Percentiles rank a stretch among this genome's conserved stretches.
phyloP scores from a whole-genome alignment of 495 filamentous ascomycete genomes.

The Podospora comata region DNA sequence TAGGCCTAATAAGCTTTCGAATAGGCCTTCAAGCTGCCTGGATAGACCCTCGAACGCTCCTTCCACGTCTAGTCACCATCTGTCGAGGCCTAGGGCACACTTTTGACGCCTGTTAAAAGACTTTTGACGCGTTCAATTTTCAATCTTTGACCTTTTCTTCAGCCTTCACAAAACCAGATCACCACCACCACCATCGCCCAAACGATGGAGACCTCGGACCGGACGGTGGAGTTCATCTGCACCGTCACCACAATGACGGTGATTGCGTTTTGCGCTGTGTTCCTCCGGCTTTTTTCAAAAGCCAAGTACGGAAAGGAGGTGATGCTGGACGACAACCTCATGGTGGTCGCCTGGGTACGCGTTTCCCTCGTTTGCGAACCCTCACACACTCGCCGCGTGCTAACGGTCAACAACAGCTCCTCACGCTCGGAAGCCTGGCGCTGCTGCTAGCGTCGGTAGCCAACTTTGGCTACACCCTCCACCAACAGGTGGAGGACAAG shows the following conservation, averaged over 20 bases:
- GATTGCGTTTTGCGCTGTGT: not conserved
- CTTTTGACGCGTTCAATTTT: not conserved
- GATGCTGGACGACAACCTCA: not conserved
- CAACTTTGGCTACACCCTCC: not conserved
- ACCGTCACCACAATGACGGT: not conserved
- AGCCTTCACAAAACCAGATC: too few species aligned
- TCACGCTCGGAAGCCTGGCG: not conserved
- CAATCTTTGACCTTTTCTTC: not conserved
- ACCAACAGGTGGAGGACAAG: not conserved
- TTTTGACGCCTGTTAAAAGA: too few species aligned
- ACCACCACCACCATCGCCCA: not conserved
- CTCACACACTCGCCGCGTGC: too few species aligned
- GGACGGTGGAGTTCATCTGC: not conserved
- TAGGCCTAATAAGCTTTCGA: too few species aligned
- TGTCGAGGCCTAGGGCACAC: too few species aligned
- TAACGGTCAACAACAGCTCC: not conserved
- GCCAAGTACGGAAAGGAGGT: not conserved
- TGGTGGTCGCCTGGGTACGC: not conserved
- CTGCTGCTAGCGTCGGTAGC: not conserved
- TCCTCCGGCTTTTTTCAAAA: slow-evolving; percentile 5
- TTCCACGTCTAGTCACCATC: too few species aligned
- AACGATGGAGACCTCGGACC: not conserved
- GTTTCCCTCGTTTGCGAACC: not conserved
- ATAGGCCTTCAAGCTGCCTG: too few species aligned
- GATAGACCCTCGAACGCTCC: too few species aligned